Conservation (phyloP, 1,284 basidiomycete species). For the Malassezia equina region DNA sequence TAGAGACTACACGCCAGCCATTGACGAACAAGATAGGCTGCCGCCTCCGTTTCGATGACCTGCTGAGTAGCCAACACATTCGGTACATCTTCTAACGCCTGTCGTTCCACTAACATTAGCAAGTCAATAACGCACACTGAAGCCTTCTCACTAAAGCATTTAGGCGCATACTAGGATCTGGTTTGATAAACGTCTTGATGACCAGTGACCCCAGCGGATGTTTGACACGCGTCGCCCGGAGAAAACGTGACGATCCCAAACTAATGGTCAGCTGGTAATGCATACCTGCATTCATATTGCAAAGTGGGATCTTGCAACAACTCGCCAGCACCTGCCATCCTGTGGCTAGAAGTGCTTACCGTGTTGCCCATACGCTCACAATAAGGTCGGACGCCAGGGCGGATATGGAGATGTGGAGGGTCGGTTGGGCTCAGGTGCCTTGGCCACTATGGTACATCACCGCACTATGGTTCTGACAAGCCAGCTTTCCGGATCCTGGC, state of each 20-base stretch:
- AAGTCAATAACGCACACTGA: constrained; percentile 53
- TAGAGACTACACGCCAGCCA: constrained; percentile 92
- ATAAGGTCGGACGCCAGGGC: background rate
- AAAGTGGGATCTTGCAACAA: constrained; percentile 1
- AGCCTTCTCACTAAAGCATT: constrained; percentile 60
- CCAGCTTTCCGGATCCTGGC: constrained; percentile 15
- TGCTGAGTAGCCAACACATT: constrained; percentile 84
- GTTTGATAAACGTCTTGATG: constrained; percentile 72
- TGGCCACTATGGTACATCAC: constrained; percentile 1
- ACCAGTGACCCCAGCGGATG: constrained; percentile 64
- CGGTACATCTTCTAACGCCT: constrained; percentile 69
- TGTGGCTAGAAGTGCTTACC: constrained; percentile 5
- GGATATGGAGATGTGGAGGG: background rate
- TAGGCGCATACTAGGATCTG: constrained; percentile 62
- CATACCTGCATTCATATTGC: constrained; percentile 12
- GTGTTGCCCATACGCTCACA: constrained; percentile 9
- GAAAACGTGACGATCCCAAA: constrained; percentile 80
- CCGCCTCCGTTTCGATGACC: constrained; percentile 88
- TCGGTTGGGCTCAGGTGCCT: background rate
- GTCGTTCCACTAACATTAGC: constrained; percentile 57
- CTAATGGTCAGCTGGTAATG: constrained; percentile 49
- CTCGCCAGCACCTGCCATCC: constrained; percentile 10
- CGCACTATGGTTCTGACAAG: constrained; percentile 1
- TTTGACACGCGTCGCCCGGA: constrained; percentile 76
- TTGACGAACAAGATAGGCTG: constrained; percentile 86